These are phyloP conservation scores for Alternaria rosae DNA, from an alignment of 2,329 filamentous ascomycete genomes.

Conservation along the genomic window DNA sequence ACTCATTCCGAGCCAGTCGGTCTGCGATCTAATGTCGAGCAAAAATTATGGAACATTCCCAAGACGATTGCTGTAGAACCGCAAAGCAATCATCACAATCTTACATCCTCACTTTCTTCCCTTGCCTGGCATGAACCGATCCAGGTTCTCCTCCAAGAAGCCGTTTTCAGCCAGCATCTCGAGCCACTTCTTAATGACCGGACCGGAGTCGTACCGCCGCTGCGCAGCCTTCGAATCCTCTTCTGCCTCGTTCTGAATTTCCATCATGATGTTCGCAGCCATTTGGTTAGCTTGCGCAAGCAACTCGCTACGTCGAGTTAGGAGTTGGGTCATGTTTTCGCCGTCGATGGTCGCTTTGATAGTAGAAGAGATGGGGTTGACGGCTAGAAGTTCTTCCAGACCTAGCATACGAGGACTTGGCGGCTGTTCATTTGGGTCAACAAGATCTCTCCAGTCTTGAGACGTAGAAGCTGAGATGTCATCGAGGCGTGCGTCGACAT, in stretches of 20 bases:
- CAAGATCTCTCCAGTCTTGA: conserved; percentile 55
- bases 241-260: conserved; percentile 55
- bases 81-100: not conserved
- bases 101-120: not conserved
- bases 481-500: conserved; percentile 52
- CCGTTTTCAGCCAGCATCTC: conserved; percentile 72
- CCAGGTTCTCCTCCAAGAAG: conserved; percentile 55
- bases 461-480: conserved; percentile 22
- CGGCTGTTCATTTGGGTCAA: conserved; percentile 36
- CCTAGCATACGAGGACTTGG: conserved; percentile 24
- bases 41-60: not conserved
- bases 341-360: conserved; percentile 26
- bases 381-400: conserved; percentile 22
- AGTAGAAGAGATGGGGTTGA: conserved; percentile 18
- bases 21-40: not conserved
- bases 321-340: conserved; percentile 28
- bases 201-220: conserved; percentile 72
- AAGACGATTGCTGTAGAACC: not conserved
- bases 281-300: conserved; percentile 34
- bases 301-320: conserved; percentile 26
- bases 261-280: conserved; percentile 55
- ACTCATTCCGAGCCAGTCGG: not conserved
- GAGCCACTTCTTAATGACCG: conserved; percentile 73
- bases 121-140: conserved; percentile 26
- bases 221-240: conserved; percentile 63